These are phyloP conservation scores for Xanthoparmelia taractica DNA, from an alignment of 495 filamentous ascomycete genomes.

Conservation along the genomic window DNA sequence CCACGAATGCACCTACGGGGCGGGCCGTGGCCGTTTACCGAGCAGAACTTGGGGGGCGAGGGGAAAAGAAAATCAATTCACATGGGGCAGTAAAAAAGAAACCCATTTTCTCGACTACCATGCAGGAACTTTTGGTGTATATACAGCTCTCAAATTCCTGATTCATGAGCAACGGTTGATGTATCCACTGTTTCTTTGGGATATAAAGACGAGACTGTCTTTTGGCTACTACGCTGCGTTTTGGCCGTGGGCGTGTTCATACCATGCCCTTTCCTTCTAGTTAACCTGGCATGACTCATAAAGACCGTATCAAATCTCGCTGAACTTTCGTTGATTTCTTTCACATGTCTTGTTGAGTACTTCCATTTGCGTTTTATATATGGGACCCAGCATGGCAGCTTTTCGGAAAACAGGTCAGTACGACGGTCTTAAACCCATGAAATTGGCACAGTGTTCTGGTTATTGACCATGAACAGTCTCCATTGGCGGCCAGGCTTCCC, in stretches of 20 bases:
- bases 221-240: too few species aligned
- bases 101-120: not conserved
- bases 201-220: too few species aligned
- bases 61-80: not conserved
- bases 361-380: not conserved
- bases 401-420: conserved; percentile 1
- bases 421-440: not conserved
- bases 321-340: not conserved
- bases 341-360: not conserved
- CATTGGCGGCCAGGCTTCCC: not conserved
- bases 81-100: too few species aligned
- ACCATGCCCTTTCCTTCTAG: too few species aligned
- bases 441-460: not conserved
- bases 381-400: conserved; percentile 6
- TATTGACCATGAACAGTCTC: not conserved
- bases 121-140: too few species aligned
- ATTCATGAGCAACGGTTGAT: not conserved
- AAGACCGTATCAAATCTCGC: not conserved
- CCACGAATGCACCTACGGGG: not conserved
- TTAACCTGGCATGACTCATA: not conserved
- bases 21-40: not conserved
- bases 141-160: too few species aligned
- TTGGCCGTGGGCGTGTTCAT: too few species aligned
- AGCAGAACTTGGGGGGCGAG: too few species aligned
- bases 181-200: too few species aligned